Percentiles rank a stretch among this genome's conserved stretches.
Conservation (phyloP, 1,284 basidiomycete species). For the Moesziomyces globuligerus region DNA sequence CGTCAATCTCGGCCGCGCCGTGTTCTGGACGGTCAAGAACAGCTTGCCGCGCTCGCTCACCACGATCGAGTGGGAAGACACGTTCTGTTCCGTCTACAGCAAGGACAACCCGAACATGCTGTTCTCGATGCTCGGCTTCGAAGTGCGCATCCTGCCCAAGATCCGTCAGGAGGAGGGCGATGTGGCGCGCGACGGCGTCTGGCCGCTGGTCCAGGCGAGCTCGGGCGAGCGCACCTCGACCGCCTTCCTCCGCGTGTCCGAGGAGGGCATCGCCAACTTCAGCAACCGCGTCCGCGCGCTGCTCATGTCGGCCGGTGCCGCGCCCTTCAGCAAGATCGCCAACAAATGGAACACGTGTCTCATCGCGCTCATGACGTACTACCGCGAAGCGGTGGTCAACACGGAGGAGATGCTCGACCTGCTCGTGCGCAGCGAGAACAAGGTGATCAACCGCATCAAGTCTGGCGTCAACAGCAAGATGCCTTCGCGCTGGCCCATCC, state of each 20-base stretch:
- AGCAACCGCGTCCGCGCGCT: constrained; percentile 82
- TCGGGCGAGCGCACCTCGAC: constrained; percentile 97
- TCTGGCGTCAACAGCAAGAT: constrained; percentile 98
- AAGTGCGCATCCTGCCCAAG: constrained; percentile 95
- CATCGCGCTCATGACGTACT: constrained; percentile 82
- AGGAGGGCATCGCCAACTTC: constrained; percentile 78
- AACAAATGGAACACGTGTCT: constrained; percentile 98
- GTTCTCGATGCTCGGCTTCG: constrained; percentile 98
- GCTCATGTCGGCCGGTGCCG: constrained; percentile 97
- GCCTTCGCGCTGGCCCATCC: constrained; percentile 88
- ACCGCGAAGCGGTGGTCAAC: constrained; percentile 97
- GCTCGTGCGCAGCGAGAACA: constrained; percentile 67
- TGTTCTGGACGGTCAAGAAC: constrained; percentile 99
- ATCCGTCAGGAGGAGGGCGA: constrained; percentile 92
- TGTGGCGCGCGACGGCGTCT: constrained; percentile 96
- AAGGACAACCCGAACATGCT: constrained; percentile 97
- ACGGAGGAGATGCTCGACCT: constrained; percentile 82
- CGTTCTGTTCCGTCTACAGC: constrained; percentile 78
- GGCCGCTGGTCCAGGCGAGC: constrained; percentile 92
- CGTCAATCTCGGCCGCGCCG: constrained; percentile 95
- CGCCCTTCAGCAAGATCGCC: constrained; percentile 98
- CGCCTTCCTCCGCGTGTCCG: constrained; percentile 95
- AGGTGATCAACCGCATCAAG: constrained; percentile 94
- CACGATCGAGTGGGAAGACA: constrained; percentile 88
- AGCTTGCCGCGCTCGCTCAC: constrained; percentile 93